Conservation (phyloP, 2,329 filamentous ascomycete species). For the Cylindrodendrum hubeiense region DNA sequence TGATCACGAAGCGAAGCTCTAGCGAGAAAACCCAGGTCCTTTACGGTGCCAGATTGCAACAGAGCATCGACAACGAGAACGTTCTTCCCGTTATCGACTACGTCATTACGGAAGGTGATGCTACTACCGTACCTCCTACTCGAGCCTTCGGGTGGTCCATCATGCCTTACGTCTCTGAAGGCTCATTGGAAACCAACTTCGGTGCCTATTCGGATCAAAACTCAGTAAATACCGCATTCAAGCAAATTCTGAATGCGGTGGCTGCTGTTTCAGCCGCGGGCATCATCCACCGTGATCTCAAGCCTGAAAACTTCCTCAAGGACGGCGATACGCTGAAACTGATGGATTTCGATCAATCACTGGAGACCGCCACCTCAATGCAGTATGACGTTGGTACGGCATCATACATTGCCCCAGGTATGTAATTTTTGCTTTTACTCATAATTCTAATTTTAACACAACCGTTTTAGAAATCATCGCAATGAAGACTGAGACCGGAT, state of each 20-base stretch:
- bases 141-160: constrained; percentile 15
- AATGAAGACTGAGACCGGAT: background rate
- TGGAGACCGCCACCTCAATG: background rate
- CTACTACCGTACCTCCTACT: background rate
- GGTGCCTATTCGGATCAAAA: constrained; percentile 7
- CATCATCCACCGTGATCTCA: no score
- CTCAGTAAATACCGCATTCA: constrained; percentile 14
- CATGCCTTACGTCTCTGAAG: constrained; percentile 20
- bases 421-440: background rate
- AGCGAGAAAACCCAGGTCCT: background rate
- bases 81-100: constrained; percentile 18
- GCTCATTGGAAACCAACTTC: constrained; percentile 19
- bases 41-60: constrained; percentile 16
- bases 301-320: constrained; percentile 29
- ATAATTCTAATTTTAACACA: background rate
- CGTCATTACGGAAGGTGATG: background rate
- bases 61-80: constrained; percentile 3
- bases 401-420: constrained; percentile 24
- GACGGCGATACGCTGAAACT: constrained; percentile 26
- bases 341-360: constrained; percentile 29
- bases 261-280: constrained; percentile 21
- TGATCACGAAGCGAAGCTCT: constrained; percentile 23
- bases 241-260: constrained; percentile 25
- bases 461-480: constrained; percentile 18
- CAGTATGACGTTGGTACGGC: constrained; percentile 24